These are phyloP conservation scores for Komagataella pseudopastoris DNA, from an alignment of 805 yeast species.

Conservation along the genomic window DNA sequence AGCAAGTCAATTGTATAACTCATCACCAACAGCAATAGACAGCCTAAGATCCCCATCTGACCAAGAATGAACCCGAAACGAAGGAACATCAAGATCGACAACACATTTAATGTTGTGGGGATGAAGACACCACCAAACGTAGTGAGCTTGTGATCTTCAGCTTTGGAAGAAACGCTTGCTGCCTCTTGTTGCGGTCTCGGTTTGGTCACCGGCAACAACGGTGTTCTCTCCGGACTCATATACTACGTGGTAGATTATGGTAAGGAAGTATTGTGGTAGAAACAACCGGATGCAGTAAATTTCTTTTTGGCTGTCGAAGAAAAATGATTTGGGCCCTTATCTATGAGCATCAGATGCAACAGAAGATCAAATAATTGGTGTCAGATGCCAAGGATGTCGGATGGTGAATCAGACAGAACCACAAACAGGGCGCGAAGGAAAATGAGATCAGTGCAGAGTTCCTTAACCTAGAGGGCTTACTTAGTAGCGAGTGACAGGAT, in stretches of 20 bases:
- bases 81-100: constrained; percentile 88
- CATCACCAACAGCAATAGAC: constrained; percentile 49
- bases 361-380: neutral
- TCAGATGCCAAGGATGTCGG: neutral
- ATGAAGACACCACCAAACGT: constrained; percentile 86
- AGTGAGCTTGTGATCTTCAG: constrained; percentile 35
- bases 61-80: constrained; percentile 94
- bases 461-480: neutral
- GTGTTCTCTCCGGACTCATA: neutral
- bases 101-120: constrained; percentile 86
- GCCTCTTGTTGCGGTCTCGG: neutral
- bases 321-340: neutral
- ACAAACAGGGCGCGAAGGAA: neutral
- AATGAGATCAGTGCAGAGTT: neutral
- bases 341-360: neutral
- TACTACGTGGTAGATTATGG: neutral
- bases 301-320: neutral
- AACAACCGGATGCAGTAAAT: constrained; percentile 3
- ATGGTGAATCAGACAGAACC: neutral
- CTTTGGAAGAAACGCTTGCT: neutral
- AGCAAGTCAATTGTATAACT: constrained; percentile 73
- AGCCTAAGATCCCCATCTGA: constrained; percentile 81
- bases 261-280: neutral
- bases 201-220: neutral
- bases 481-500: neutral